A percentile compares a stretch with the other conserved stretches of the same genome.
Evolutionary conservation across 805 yeast genomes (phyloP).

Genomic region (Candida tallmaniae): DNA sequence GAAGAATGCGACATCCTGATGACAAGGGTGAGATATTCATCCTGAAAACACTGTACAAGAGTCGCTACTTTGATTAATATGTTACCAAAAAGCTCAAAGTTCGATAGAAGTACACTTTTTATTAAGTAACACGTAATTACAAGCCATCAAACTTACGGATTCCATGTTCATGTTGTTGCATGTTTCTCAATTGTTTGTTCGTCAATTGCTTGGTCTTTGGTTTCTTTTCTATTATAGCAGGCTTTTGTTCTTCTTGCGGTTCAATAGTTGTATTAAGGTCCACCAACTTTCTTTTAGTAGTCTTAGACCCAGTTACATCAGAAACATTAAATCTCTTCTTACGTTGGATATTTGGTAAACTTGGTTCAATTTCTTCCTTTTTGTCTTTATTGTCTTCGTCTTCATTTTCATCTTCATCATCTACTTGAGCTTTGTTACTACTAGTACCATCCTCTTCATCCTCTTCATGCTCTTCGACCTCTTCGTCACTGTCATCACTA

Average conservation of each 20-base stretch:
- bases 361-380: slow-evolving; percentile 1
- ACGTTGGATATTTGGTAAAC: slow-evolving; percentile 4
- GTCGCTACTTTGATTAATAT: no score
- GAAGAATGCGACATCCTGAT: no score
- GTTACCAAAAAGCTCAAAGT: no score
- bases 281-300: slow-evolving; percentile 12
- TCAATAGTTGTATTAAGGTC: slow-evolving; percentile 7
- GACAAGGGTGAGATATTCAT: no score
- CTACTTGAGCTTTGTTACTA: slow-evolving; percentile 1
- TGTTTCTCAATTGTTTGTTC: slow-evolving; percentile 44
- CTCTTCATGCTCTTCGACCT: slow-evolving; percentile 12
- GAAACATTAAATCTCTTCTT: slow-evolving; percentile 11
- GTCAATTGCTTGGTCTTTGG: slow-evolving; percentile 28
- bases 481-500: slow-evolving; percentile 6
- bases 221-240: slow-evolving; percentile 25
- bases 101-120: no score
- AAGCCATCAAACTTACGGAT: slow-evolving; percentile 61
- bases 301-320: slow-evolving; percentile 1
- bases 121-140: no score
- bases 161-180: slow-evolving; percentile 57
- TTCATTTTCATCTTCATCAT: not conserved
- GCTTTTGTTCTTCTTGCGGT: not conserved
- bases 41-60: no score
- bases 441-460: slow-evolving; percentile 1
- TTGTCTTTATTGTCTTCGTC: slow-evolving; percentile 1